Evolutionary conservation across 352 stramenopile species (phyloP).

Genomic region (Globisporangium lucens): DNA sequence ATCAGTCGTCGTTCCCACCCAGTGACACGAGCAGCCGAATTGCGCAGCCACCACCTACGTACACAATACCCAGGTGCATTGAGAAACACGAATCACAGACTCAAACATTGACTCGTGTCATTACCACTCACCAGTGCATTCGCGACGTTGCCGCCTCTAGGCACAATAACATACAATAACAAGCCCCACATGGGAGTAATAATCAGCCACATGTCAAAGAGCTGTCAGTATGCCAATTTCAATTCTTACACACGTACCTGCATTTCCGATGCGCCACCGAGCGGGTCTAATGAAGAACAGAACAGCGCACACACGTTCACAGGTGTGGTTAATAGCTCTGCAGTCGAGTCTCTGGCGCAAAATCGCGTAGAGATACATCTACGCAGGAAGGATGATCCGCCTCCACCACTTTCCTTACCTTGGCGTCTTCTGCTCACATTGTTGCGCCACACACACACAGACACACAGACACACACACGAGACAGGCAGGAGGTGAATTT

Average conservation of each 20-base stretch:
- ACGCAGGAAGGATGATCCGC: background rate
- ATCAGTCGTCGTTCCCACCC: slow-evolving; percentile 62
- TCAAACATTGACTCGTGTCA: background rate
- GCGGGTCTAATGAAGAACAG: slow-evolving; percentile 30
- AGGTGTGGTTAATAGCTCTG: too few relatives aligned
- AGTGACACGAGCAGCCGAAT: slow-evolving; percentile 45
- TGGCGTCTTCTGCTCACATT: slow-evolving; percentile 43
- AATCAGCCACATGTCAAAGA: background rate
- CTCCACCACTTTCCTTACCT: slow-evolving; percentile 25
- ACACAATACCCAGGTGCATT: too few relatives aligned
- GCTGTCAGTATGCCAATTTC: background rate
- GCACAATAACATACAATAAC: background rate
- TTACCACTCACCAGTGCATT: slow-evolving; percentile 43
- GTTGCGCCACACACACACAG: background rate
- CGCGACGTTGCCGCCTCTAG: slow-evolving; percentile 62
- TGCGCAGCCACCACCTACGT: slow-evolving; percentile 57
- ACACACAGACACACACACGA: background rate
- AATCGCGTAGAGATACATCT: background rate
- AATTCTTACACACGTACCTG: slow-evolving; percentile 19
- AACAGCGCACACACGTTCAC: background rate
- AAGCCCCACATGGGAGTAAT: background rate
- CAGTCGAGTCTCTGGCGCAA: background rate
- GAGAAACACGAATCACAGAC: background rate
- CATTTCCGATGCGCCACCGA: slow-evolving; percentile 47
- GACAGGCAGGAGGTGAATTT: background rate